Evolutionary conservation across 768 basidiomycete genomes (phyloP), one percentile per base, ranked within the genome.

Genomic region (Auriscalpium microsporum): DNA sequence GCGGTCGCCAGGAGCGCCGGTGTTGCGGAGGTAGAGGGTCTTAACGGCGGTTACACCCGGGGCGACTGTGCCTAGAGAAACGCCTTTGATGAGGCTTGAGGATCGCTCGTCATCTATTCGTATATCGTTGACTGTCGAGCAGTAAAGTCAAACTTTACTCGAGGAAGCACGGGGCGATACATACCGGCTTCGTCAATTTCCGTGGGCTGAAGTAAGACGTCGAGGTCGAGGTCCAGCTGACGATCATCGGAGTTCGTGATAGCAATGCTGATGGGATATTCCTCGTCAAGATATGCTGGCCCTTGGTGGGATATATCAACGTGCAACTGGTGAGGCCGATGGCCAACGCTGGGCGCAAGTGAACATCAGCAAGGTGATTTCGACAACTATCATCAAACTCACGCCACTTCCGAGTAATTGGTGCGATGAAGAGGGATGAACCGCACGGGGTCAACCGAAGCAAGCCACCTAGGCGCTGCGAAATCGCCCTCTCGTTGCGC

Each of bases 241-340:
- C 82, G 74, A 47, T 80, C 79, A 65, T 96, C 93, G 5, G 71
- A 64, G 64, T 94, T 96, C 4, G 71, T 79, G 13, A 95, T 75
- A 47, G 81, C 75, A 44, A 97, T 73, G 10, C 67, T 65, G 61
- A 97, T 84, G 0, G 87, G 84, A 63, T 87, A 90, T 46, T 79
- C 76, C 67, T 96, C 94, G 58, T 88, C 84, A 37, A 95, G 68
- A 66, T 86, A 89, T 1, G 90, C 91, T 0, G 88, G 87, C 1
- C 77, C 67, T 0, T 78, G 70, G 55, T 92, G 85, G 1, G 73
- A 67, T 46, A 94, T 65, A 0, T 73, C 70, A 17, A 90, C 70
- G 4, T 69, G 62, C 4, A 95, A 62, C 0, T 69, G 67, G 58
- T 90, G 89, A 0, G 83, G 76, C 19, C 79, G 79, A 58, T 84